A percentile compares a stretch with the other conserved stretches of the same genome.
These are phyloP conservation scores for Zygosaccharomyces gambellarensis DNA, from an alignment of 805 yeast species.

Conservation along the genomic window DNA sequence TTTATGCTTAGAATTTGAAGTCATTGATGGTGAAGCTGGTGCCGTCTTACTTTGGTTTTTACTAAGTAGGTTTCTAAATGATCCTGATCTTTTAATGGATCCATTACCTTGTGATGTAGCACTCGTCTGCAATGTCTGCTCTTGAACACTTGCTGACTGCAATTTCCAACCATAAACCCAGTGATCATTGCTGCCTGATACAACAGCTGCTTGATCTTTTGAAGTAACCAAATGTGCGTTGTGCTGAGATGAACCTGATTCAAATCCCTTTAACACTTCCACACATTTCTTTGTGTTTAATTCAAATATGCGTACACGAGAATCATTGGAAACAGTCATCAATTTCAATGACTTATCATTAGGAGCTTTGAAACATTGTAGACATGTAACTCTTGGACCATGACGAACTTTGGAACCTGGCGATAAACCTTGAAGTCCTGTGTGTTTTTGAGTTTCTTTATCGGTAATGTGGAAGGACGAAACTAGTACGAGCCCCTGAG, in stretches of 20 bases:
- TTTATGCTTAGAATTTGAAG: not conserved
- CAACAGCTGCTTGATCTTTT: constrained; percentile 34
- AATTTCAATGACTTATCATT: constrained; percentile 37
- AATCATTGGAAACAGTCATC: constrained; percentile 76
- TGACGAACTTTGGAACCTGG: constrained; percentile 20
- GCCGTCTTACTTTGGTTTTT: not conserved
- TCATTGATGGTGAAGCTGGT: not conserved
- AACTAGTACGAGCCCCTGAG: constrained; percentile 53
- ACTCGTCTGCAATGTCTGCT: not conserved
- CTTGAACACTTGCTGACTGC: constrained; percentile 19
- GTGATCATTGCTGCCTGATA: constrained; percentile 84
- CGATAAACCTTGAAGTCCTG: not conserved
- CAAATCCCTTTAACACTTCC: constrained; percentile 67
- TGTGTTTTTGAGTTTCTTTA: constrained; percentile 25
- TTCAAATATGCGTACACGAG: constrained; percentile 65
- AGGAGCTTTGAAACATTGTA: constrained; percentile 43
- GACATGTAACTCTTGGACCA: constrained; percentile 71
- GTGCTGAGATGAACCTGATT: constrained; percentile 67
- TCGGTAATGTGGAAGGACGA: constrained; percentile 45
- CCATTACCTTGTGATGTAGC: not conserved
- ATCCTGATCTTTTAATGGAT: constrained; percentile 1
- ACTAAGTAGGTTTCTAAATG: not conserved
- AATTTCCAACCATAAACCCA: constrained; percentile 79
- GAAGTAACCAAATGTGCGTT: constrained; percentile 41
- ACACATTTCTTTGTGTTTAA: constrained; percentile 49